Evolutionary conservation across 345 rosid genomes (phyloP).

Genomic region (Diplotaxis tenuifolia): DNA sequence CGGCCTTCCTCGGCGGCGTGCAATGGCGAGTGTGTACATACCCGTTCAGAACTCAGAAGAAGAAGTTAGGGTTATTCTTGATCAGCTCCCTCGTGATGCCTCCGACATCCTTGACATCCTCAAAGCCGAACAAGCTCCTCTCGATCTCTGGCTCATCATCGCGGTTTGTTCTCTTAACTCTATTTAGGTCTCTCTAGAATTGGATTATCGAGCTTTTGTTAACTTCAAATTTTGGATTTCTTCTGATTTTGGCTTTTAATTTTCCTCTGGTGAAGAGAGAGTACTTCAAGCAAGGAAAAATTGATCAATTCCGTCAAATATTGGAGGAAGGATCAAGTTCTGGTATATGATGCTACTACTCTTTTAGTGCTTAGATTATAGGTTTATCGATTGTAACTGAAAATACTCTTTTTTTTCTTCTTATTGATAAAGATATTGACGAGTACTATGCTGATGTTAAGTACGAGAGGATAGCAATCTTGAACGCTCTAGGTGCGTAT

Average conservation of each 20-base stretch:
- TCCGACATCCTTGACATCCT: constrained; percentile 97
- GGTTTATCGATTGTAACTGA: not conserved
- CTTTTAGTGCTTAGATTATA: not conserved
- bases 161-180: constrained; percentile 54
- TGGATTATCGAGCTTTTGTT: constrained; percentile 3
- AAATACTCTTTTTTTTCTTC: not conserved
- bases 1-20: not conserved
- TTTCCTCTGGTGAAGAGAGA: constrained; percentile 63
- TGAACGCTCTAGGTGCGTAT: constrained; percentile 93
- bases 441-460: constrained; percentile 96
- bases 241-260: not conserved
- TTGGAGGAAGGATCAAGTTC: constrained; percentile 96
- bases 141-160: constrained; percentile 95
- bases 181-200: not conserved
- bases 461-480: constrained; percentile 93
- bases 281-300: constrained; percentile 93
- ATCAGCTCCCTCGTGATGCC: constrained; percentile 96
- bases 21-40: constrained; percentile 85
- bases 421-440: constrained; percentile 69
- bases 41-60: constrained; percentile 99
- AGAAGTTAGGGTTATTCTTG: constrained; percentile 91
- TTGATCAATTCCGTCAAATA: constrained; percentile 89
- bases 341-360: constrained; percentile 24
- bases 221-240: not conserved
- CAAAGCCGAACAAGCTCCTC: constrained; percentile 99